Base-by-base conservation (phyloP, 2,329 filamentous ascomycete genomes). In the Metarhizium brunneum region DNA sequence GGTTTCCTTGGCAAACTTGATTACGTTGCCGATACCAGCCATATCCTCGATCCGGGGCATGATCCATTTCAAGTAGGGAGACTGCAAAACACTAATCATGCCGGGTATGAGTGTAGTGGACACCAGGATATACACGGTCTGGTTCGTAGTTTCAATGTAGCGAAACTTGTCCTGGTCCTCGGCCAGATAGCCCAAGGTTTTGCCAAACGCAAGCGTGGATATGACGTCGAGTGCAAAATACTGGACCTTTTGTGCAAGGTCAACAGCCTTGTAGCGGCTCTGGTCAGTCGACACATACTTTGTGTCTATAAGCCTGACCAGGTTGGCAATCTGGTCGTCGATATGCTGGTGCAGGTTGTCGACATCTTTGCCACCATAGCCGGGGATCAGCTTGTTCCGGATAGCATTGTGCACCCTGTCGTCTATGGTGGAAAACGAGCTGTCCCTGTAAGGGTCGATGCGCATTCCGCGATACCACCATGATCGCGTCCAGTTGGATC, bases 41-140 rank as follows among this genome's bases (percentile, higher is more conserved):
- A 49, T 55, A 53, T 54, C 53, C 43, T 58, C 49, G 2, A 60
- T 57, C 30, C 60, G 58, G 1, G 58, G 50, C 30, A 52, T 32
- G 32, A 42, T 6, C 42, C 43, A 48, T 50, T 50, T 38, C 2
- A 50, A 36, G 14, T 35, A 30, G 13, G 36, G 53, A 14, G 53
- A 54, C 38, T 54, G 53, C 36, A 50, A 20, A 3, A 49, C 10
- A 29, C 45, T 6, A 29, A 54, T 42, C 6, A 54, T n/a, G 30
- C 53, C 43, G 11, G 53, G 53, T 14, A 54, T 32, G 3, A 54
- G 43, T 4, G 53, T 32, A 14, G 32, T 42, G 4, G 29, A 36
- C 14, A 43, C 35, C 18, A 54, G 32, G 14, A 54, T 42, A 16
- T 18, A 18, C 10, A 52, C 50, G 13, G 47, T 50, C 36, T 54